A percentile compares a stretch with the other conserved stretches of the same genome.
These are phyloP conservation scores for Diaporthe nobilis DNA, from an alignment of 2,329 filamentous ascomycete genomes.

Conservation along the genomic window DNA sequence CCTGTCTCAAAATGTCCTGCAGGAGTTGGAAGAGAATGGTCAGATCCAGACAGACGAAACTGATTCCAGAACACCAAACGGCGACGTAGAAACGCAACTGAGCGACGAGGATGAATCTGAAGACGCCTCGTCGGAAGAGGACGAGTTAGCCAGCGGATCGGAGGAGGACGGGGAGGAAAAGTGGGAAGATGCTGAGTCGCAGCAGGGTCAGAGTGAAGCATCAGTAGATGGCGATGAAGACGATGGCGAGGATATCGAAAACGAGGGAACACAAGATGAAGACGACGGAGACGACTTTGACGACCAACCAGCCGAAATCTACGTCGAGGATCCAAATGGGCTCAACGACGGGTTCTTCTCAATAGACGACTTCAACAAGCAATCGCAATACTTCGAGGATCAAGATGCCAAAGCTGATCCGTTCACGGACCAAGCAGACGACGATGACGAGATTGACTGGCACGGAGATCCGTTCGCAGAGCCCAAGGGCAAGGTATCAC, in stretches of 20 bases:
- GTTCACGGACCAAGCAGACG: slow-evolving; percentile 80
- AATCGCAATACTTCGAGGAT: slow-evolving; percentile 89
- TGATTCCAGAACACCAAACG: slow-evolving; percentile 43
- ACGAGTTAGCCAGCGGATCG: slow-evolving; percentile 45
- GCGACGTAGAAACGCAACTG: slow-evolving; percentile 48
- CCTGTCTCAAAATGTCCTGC: slow-evolving; percentile 62
- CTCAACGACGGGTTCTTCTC: slow-evolving; percentile 99
- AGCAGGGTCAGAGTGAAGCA: slow-evolving; percentile 46
- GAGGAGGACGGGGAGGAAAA: slow-evolving; percentile 56
- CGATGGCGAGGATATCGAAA: slow-evolving; percentile 50
- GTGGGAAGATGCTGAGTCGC: slow-evolving; percentile 50
- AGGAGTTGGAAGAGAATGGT: slow-evolving; percentile 62
- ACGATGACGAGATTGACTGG: slow-evolving; percentile 93
- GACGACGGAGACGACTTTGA: slow-evolving; percentile 60
- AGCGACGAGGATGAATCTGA: slow-evolving; percentile 57
- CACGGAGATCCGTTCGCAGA: slow-evolving; percentile 78
- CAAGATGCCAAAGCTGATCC: slow-evolving; percentile 84
- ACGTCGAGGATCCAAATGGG: slow-evolving; percentile 81
- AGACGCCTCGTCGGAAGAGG: slow-evolving; percentile 45
- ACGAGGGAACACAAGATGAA: slow-evolving; percentile 48
- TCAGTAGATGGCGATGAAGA: slow-evolving; percentile 49
- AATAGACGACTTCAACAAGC: slow-evolving; percentile 96
- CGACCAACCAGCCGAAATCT: slow-evolving; percentile 67
- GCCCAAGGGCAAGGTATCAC: slow-evolving; percentile 45
- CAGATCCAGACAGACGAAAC: slow-evolving; percentile 15